Base-by-base conservation (phyloP, 164 flowering plant species). In the Euptelea pleiosperma region DNA sequence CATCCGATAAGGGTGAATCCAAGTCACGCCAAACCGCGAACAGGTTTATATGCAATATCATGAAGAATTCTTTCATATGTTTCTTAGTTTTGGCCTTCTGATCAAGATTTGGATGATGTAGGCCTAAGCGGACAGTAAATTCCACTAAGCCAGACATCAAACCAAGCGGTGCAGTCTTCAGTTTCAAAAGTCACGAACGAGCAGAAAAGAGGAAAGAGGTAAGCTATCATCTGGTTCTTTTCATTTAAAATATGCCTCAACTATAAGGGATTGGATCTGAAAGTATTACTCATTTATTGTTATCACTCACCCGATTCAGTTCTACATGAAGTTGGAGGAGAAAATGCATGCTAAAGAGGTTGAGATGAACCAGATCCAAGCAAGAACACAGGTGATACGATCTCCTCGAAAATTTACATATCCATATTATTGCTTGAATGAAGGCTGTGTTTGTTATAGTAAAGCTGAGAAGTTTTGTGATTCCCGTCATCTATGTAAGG, bases 191-290 rank as follows among this genome's bases (percentile, higher is more conserved):
- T 59, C 68, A 74, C 43, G 79, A 73, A 69, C 75, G 85, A 42
- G 89, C 89, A 48, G 86, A 84, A 60, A 80, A 67, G 74, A 81
- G 86, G 60, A 86, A 79, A 79, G 82, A 86, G 89, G 96, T 60
- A 73, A 72, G 85, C 52, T 50, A 60, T 29, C 54, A 33, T 63
- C 11, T 44, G 35, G 52, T 16, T 57, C 16, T 35, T 55, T 36
- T 59, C 10, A 40, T 29, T 44, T 49, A 3, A 59, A 18, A 18
- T 57, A 31, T 48, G 16, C 31, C 55, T 54, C 8, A 33, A 34
- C 37, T 30, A 22, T 18, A 36, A 8, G 26, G 59, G 21, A 25
- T 47, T 49, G 39, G 29, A 24, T 8, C 34, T 51, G 14, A 41
- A 52, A 18, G 22, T 9, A 2, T 29, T 43, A 12, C 42, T 51